A percentile compares a stretch with the other conserved stretches of the same genome.
Conservation (phyloP, 129 eudicot species). For the Logfia minima region DNA sequence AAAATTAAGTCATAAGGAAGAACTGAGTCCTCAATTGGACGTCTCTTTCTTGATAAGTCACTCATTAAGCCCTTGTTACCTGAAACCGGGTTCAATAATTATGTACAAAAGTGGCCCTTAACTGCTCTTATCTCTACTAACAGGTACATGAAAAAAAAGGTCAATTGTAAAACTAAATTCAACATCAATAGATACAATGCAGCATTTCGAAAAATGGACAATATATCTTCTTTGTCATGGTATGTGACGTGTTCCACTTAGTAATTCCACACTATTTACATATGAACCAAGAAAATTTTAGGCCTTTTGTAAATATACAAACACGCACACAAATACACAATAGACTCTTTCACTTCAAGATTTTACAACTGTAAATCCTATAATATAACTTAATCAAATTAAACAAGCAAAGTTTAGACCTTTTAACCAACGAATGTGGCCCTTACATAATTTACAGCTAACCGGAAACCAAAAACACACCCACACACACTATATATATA, state of each 20-base stretch:
- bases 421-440: neutral
- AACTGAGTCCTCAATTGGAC: slow-evolving; percentile 20
- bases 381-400: neutral
- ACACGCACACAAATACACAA: neutral
- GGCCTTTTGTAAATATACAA: too few species aligned
- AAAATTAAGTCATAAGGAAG: slow-evolving; percentile 42
- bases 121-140: slow-evolving; percentile 24
- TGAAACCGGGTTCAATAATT: neutral
- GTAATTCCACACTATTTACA: too few species aligned
- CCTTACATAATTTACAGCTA: neutral
- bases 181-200: neutral
- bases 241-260: too few species aligned
- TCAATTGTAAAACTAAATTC: neutral
- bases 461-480: neutral
- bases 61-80: slow-evolving; percentile 25
- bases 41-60: slow-evolving; percentile 2
- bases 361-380: neutral
- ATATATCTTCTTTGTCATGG: too few species aligned
- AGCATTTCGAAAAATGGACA: neutral
- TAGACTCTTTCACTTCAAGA: neutral
- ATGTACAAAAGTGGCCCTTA: neutral
- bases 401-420: neutral
- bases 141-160: slow-evolving; percentile 17
- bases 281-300: too few species aligned
- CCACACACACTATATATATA: neutral